phyloP scores from a whole-genome alignment of 768 basidiomycete species.

The Leccinum disarticulatum region DNA sequence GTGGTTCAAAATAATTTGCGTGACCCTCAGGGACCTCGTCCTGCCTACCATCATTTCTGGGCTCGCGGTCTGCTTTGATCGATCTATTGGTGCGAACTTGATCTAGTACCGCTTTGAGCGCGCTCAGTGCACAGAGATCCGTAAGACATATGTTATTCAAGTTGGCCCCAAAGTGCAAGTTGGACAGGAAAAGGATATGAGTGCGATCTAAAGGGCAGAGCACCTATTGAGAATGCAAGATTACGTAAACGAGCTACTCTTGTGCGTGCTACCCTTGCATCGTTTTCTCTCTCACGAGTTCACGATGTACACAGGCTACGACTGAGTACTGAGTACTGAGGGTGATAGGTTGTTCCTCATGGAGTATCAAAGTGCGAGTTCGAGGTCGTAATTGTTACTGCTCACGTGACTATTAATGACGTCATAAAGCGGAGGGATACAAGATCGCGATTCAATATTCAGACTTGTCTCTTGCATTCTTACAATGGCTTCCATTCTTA shows the following conservation, averaged over 20 bases:
- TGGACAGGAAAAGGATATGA: constrained; percentile 80
- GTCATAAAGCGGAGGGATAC: too few species aligned
- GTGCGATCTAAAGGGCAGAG: constrained; percentile 89
- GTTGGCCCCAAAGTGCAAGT: constrained; percentile 68
- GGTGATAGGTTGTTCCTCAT: constrained; percentile 68
- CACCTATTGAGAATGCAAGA: constrained; percentile 91
- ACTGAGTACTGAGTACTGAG: too few species aligned
- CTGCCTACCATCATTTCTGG: constrained; percentile 83
- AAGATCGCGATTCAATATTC: too few species aligned
- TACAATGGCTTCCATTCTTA: constrained; percentile 48
- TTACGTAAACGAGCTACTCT: constrained; percentile 83
- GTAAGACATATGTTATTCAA: constrained; percentile 70
- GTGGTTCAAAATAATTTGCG: constrained; percentile 47
- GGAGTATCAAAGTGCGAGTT: constrained; percentile 75
- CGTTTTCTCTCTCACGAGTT: not conserved
- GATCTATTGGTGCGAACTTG: constrained; percentile 83
- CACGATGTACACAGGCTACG: constrained; percentile 52
- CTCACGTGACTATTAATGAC: too few species aligned
- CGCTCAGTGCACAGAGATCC: constrained; percentile 83
- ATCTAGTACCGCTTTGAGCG: constrained; percentile 88
- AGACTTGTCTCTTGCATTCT: too few species aligned
- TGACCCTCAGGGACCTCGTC: constrained; percentile 65
- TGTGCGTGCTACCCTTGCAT: constrained; percentile 44
- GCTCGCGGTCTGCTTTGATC: constrained; percentile 89
- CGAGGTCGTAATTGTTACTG: too few species aligned